These are phyloP conservation scores for Sutorius eximius DNA, from an alignment of 1,284 basidiomycete genomes.

Conservation along the genomic window DNA sequence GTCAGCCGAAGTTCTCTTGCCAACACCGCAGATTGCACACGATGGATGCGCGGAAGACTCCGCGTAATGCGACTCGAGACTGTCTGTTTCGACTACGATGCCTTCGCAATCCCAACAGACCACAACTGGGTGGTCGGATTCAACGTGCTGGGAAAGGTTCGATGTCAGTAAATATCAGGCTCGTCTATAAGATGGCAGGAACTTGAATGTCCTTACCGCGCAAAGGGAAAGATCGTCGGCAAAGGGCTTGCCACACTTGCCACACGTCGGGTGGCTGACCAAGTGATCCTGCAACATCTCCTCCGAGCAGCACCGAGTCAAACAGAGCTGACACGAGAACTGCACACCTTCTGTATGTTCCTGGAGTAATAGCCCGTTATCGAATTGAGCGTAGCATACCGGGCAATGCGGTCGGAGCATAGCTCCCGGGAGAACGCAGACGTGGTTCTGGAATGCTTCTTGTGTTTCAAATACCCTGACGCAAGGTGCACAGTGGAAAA, in stretches of 20 bases:
- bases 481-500: conserved; percentile 21
- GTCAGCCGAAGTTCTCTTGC: conserved; percentile 15
- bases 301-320: conserved; percentile 24
- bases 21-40: conserved; percentile 23
- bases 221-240: conserved; percentile 22
- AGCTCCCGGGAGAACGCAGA: conserved; percentile 13
- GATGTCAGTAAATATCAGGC: neutral
- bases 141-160: conserved; percentile 20
- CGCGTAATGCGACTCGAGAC: conserved; percentile 26
- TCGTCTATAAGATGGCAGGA: neutral
- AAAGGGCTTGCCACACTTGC: conserved; percentile 25
- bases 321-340: conserved; percentile 23
- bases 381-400: conserved; percentile 26
- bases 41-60: conserved; percentile 30
- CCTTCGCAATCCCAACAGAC: conserved; percentile 35
- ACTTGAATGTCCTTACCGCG: conserved; percentile 17
- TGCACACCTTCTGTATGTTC: conserved; percentile 18
- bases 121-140: conserved; percentile 25
- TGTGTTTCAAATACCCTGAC: conserved; percentile 16
- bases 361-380: conserved; percentile 18
- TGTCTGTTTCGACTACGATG: conserved; percentile 21
- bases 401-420: conserved; percentile 22
- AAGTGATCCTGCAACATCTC: conserved; percentile 31
- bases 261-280: conserved; percentile 26
- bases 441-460: conserved; percentile 12